Percentiles rank a stretch among this genome's conserved stretches.
These are phyloP conservation scores for Cladobotryum mycophilum DNA, from an alignment of 2,329 filamentous ascomycete species.

Conservation along the genomic window DNA sequence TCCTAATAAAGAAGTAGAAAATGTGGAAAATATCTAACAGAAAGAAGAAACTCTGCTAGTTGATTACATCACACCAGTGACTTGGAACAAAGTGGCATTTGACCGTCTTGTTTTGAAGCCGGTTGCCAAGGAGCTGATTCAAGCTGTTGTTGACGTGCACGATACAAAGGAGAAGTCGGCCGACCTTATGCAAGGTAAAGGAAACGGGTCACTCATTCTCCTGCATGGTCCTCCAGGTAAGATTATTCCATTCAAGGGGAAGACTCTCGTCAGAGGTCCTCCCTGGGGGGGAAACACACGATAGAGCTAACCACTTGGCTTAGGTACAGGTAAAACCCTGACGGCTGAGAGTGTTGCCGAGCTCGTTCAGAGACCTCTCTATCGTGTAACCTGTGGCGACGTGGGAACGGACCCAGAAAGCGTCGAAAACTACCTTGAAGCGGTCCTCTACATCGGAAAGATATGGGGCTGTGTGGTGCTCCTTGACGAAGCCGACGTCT, in stretches of 20 bases:
- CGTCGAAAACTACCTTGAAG: constrained; percentile 34
- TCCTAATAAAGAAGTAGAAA: background rate
- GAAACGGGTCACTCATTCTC: constrained; percentile 37
- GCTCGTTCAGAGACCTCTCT: constrained; percentile 37
- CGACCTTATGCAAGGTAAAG: constrained; percentile 41
- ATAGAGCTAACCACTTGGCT: no score
- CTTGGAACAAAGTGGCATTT: no score
- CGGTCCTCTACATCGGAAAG: constrained; percentile 37
- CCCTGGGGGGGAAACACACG: no score
- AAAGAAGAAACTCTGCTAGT: no score
- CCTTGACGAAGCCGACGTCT: constrained; percentile 33
- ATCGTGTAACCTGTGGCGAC: constrained; percentile 45
- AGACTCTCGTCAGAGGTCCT: no score
- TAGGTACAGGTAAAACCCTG: constrained; percentile 39
- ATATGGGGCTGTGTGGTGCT: constrained; percentile 33
- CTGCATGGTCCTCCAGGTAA: constrained; percentile 40
- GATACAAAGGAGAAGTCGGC: no score
- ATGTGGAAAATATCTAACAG: no score
- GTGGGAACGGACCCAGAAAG: constrained; percentile 35
- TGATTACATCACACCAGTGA: no score
- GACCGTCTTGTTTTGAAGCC: no score
- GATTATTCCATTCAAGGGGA: no score
- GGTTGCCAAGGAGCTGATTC: no score
- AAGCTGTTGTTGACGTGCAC: no score
- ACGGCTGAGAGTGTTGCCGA: constrained; percentile 39